Conservation (phyloP, 164 flowering plant species). For the Umbilicus rupestris region DNA sequence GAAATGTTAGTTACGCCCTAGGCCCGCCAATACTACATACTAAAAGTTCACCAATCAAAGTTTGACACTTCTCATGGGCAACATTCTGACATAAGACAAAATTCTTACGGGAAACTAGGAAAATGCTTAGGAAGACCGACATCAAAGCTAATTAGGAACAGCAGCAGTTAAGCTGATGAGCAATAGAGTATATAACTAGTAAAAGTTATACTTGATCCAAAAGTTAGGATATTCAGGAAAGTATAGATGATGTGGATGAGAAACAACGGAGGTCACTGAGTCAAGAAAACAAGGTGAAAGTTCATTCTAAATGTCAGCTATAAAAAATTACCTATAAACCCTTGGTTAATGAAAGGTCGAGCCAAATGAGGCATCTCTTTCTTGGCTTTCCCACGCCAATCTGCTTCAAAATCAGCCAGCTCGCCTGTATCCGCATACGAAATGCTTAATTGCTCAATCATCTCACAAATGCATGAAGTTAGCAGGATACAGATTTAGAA, state of each 20-base stretch:
- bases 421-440: slow-evolving; percentile 27
- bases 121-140: background rate
- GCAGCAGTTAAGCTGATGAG: background rate
- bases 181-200: background rate
- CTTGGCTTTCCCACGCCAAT: slow-evolving; percentile 59
- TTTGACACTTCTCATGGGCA: background rate
- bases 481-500: background rate
- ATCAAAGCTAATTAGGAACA: background rate
- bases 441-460: background rate
- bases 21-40: too few species aligned
- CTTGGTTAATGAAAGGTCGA: slow-evolving; percentile 22
- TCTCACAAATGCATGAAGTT: background rate
- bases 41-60: background rate
- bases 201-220: background rate
- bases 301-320: slow-evolving; percentile 15
- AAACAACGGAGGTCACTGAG: background rate
- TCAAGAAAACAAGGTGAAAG: background rate
- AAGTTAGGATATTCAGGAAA: background rate
- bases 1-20: too few species aligned
- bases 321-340: slow-evolving; percentile 18
- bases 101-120: background rate
- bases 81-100: background rate
- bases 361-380: slow-evolving; percentile 61
- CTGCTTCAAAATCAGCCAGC: slow-evolving; percentile 46
- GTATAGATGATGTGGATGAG: background rate